Base-by-base conservation (phyloP, 148 eudicot species). In the Fallopia convolvulus region DNA sequence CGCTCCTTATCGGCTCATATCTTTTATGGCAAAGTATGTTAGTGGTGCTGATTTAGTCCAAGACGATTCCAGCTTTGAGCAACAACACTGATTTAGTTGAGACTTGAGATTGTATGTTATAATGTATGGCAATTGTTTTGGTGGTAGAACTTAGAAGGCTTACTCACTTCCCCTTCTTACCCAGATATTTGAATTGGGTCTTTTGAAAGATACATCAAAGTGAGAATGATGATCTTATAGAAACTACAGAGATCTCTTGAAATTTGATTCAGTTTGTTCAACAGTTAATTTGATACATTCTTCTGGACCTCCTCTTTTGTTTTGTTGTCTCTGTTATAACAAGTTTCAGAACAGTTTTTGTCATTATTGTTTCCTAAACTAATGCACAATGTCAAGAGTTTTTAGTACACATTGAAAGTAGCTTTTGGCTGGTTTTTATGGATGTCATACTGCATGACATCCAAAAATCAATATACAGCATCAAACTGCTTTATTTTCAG, bases 1-100 rank as follows among this genome's bases (percentile, higher is more conserved):
- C 79, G 99, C 99, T 75, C 99, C 99, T 48, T 94, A 88, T 76
- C 90, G 99, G 83, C 84, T 92, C 14, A 87, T 94, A 73, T 94
- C 99, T 36, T 90, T 86, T 74, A 72, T 94, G 50, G 91, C 99
- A 6, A 92, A 88, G 75, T 94, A 88, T 70, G 97, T 94, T 72
- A 94, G 99, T 33, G 99, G 99, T 7, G 93, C 93, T 60, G 99
- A 94, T 84, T 81, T 94, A 82, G 96, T 94, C 18, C 55, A 83
- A 82, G 78, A 82, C 70, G 77, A 74, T 52, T 70, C 87, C 17
- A 82, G 70, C 52, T 66, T 26, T 18, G 75, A 8, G 21, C 75
- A 60, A 72, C 70, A 77, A 78, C 4, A 18, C 14, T 65, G 41
- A 8, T 65, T 44, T 44, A 14, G 40, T 36, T 68, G 44, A 33